Evolutionary conservation across 306 rosid species (phyloP).

Genomic region (Cicer chorassanicum): DNA sequence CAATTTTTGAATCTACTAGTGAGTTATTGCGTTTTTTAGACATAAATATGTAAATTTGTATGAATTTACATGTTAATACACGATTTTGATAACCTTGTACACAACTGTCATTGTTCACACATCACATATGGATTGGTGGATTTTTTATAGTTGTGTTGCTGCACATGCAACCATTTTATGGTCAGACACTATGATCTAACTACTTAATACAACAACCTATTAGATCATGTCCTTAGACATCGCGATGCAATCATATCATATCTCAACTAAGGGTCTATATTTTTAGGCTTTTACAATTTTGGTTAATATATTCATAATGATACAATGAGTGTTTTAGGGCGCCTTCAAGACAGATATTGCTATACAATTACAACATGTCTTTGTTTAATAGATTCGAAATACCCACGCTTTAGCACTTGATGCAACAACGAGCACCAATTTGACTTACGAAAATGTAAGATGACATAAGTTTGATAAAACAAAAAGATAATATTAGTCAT

Average conservation of each 20-base stretch:
- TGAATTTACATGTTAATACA: no score
- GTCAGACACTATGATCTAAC: neutral
- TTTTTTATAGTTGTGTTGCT: neutral
- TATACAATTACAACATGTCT: no score
- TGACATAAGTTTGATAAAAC: no score
- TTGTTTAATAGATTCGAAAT: neutral
- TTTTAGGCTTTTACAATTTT: neutral
- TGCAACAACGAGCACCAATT: neutral
- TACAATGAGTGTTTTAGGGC: no score
- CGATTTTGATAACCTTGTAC: no score
- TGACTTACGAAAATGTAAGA: neutral
- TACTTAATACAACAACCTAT: neutral
- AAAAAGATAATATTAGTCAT: no score
- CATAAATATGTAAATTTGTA: no score
- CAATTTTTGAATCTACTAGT: no score
- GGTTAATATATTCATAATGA: no score
- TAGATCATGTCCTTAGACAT: neutral
- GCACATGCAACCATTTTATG: neutral
- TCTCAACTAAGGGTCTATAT: neutral
- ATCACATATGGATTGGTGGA: neutral
- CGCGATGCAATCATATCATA: neutral
- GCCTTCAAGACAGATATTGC: no score
- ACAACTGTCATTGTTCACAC: no score
- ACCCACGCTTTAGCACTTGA: neutral
- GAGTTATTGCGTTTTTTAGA: no score